Evolutionary conservation across 169 alveolate species (phyloP).

Genomic region (Babesia ovata): DNA sequence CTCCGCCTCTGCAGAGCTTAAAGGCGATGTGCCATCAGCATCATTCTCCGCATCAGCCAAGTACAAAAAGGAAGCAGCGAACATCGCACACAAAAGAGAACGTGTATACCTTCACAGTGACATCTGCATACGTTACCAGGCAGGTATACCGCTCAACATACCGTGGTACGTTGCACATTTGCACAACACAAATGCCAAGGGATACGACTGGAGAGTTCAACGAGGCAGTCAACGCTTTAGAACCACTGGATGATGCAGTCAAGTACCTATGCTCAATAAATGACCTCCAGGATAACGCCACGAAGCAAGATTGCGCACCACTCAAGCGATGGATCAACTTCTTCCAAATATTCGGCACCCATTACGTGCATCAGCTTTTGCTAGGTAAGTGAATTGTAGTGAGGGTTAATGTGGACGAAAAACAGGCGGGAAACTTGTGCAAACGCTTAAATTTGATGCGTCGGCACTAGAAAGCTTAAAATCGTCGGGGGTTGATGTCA

Average conservation of each 20-base stretch:
- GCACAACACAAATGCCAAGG: constrained; percentile 23
- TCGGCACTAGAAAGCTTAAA: constrained; percentile 25
- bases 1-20: constrained; percentile 60
- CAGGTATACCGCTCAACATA: constrained; percentile 64
- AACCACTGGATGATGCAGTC: constrained; percentile 22
- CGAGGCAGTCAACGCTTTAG: constrained; percentile 16
- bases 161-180: constrained; percentile 37
- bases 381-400: constrained; percentile 28
- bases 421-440: constrained; percentile 66
- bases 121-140: constrained; percentile 61
- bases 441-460: constrained; percentile 38
- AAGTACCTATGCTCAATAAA: constrained; percentile 24
- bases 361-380: constrained; percentile 54
- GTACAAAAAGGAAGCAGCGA: constrained; percentile 45
- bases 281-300: constrained; percentile 5
- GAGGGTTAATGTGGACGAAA: neutral
- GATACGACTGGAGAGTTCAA: constrained; percentile 39
- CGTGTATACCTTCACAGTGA: constrained; percentile 47
- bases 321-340: constrained; percentile 60
- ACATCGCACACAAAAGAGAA: constrained; percentile 41
- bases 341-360: constrained; percentile 66
- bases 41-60: constrained; percentile 67
- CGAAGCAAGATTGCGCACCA: constrained; percentile 36
- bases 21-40: constrained; percentile 54
- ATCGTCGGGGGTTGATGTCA: constrained; percentile 48